Percentiles rank a stretch among this genome's conserved stretches.
Evolutionary conservation across 2,329 filamentous ascomycete genomes (phyloP).

Genomic region (Peltaster fructicola): DNA sequence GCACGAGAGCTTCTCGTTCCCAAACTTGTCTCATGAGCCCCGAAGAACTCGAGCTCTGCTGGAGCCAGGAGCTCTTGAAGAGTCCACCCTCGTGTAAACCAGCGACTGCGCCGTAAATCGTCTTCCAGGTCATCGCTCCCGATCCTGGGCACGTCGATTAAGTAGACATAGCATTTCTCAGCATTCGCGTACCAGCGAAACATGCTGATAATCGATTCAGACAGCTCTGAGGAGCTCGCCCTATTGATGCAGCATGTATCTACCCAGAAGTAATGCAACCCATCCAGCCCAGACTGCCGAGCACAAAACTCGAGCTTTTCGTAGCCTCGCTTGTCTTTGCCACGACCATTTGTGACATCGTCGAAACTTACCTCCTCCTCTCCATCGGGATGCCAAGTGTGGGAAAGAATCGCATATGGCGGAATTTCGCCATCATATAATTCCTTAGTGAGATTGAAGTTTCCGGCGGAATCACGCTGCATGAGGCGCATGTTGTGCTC

Average conservation of each 20-base stretch:
- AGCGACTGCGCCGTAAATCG: constrained; percentile 4
- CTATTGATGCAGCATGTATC: constrained; percentile 10
- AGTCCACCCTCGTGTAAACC: constrained; percentile 7
- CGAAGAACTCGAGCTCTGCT: constrained; percentile 5
- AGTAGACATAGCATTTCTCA: constrained; percentile 9
- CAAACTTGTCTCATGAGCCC: constrained; percentile 1
- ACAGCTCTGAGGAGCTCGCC: constrained; percentile 7
- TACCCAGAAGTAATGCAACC: constrained; percentile 5
- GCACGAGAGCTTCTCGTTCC: constrained; percentile 2
- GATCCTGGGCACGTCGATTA: constrained; percentile 5
- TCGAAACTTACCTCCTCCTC: constrained; percentile 14
- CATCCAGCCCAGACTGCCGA: constrained; percentile 7
- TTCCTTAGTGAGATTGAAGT: no score
- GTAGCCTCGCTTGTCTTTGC: constrained; percentile 6
- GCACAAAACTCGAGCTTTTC: constrained; percentile 12
- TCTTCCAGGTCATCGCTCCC: background rate
- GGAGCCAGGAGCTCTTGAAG: constrained; percentile 8
- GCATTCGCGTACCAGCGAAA: constrained; percentile 12
- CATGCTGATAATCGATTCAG: constrained; percentile 10
- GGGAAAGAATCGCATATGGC: constrained; percentile 19
- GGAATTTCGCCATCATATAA: no score
- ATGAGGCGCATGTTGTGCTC: no score
- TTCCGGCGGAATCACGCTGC: no score
- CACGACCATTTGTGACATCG: constrained; percentile 8
- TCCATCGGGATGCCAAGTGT: constrained; percentile 16